Percentiles rank a stretch among this genome's conserved stretches.
Conservation (phyloP, 2,329 filamentous ascomycete genomes). For the Epicoccum sorghinum region DNA sequence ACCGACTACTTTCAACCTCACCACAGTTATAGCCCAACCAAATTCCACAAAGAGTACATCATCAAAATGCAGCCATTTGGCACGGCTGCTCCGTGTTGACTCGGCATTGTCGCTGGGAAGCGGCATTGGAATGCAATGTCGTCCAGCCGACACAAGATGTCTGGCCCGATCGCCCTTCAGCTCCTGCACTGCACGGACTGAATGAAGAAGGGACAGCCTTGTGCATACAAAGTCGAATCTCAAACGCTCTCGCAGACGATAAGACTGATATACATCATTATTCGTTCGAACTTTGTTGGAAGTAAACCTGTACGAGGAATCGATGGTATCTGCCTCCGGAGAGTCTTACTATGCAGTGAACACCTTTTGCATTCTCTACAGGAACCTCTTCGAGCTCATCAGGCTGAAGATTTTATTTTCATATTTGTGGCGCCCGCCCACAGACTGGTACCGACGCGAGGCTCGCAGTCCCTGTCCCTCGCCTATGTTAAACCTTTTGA, state of each 20-base stretch:
- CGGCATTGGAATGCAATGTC: background rate
- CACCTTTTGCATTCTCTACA: too few relatives aligned
- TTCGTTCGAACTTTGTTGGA: background rate
- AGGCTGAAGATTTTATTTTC: background rate
- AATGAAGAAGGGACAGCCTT: background rate
- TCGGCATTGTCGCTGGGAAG: background rate
- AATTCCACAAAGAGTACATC: background rate
- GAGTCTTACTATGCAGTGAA: too few relatives aligned
- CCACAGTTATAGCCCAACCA: background rate
- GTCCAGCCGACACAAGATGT: background rate
- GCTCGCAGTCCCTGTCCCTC: constrained; percentile 1
- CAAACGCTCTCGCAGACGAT: background rate
- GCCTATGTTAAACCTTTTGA: constrained; percentile 2
- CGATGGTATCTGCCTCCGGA: too few relatives aligned
- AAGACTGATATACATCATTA: background rate
- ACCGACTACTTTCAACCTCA: background rate
- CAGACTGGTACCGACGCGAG: background rate
- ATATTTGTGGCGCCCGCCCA: background rate
- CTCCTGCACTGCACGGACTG: constrained; percentile 5
- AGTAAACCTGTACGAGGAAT: too few relatives aligned
- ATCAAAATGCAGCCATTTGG: background rate
- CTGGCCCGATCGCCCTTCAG: constrained; percentile 5
- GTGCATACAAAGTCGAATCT: background rate
- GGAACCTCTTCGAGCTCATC: too few relatives aligned
- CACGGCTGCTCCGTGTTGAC: background rate